Conservation (phyloP, 1,284 basidiomycete genomes). For the Gomphus bonarii region DNA sequence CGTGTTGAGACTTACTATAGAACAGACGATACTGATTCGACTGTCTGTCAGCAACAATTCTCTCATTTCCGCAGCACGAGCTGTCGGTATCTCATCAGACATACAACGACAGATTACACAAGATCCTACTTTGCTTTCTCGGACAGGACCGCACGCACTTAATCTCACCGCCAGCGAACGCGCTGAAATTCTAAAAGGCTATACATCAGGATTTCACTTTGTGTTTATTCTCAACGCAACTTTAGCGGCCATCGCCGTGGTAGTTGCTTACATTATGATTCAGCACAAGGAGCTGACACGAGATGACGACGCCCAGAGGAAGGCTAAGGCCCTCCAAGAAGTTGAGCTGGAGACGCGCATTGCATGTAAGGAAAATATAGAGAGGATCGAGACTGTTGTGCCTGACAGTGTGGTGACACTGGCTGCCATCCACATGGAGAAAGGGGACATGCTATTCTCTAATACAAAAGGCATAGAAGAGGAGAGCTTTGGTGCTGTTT, state of each 20-base stretch:
- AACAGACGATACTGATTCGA: background rate
- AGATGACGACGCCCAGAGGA: constrained; percentile 40
- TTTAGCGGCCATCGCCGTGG: constrained; percentile 33
- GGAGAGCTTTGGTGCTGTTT: background rate
- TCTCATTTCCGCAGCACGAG: constrained; percentile 32
- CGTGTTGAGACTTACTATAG: constrained; percentile 11
- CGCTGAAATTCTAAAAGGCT: constrained; percentile 39
- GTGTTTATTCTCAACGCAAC: constrained; percentile 50
- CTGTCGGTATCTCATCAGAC: constrained; percentile 25
- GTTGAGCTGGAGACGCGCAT: background rate
- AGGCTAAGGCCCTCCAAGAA: constrained; percentile 21
- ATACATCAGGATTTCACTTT: constrained; percentile 42
- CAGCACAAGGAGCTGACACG: constrained; percentile 46
- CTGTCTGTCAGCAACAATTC: constrained; percentile 40
- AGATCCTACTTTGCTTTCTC: constrained; percentile 27
- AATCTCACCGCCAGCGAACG: constrained; percentile 30
- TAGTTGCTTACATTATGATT: constrained; percentile 46
- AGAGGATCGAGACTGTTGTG: background rate
- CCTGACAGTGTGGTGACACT: background rate
- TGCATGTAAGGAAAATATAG: background rate
- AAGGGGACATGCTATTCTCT: background rate
- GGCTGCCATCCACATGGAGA: background rate
- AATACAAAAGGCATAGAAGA: background rate
- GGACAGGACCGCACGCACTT: constrained; percentile 18
- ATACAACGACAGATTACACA: constrained; percentile 34